Base-by-base conservation (phyloP, 2,329 filamentous ascomycete species). In the Alternaria viburni region DNA sequence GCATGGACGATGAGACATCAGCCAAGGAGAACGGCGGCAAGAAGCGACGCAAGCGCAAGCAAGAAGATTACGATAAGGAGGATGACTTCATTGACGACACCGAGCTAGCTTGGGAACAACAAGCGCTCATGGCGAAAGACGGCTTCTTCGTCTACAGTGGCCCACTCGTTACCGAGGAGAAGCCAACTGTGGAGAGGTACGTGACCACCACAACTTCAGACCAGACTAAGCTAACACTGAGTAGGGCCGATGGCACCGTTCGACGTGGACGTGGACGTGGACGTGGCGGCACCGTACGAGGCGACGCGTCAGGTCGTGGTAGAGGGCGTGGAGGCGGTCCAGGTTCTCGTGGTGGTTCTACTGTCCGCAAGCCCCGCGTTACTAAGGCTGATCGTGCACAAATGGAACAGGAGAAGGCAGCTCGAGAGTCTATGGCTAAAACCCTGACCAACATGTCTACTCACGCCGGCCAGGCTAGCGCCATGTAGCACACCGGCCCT, bases 61-160 rank as follows among this genome's bases (percentile, higher is more conserved):
- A 86, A 44, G 88, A 90, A 70, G 87, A 89, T 62, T 90, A 90
- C 71, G 87, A 90, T 73, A 88, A 88, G 62, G 87, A 89, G 57
- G 88, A 90, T 68, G 88, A 89, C 47, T 90, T 90, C 73, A 89
- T 90, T 59, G 96, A 99, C 74, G 96, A 99, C 77, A 96, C 93
- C 1, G 96, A 99, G 79, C 81, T 97, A 76, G 86, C 96, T 1
- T 98, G 95, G 95, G 93, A 98, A 80, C 93, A 97, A 75, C 92
- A 97, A 77, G 95, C 95, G 7, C 93, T 95, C 5, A 94, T 96
- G 50, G 95, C 93, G 69, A 93, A 95, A 71, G 96, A 98, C 77
- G 96, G 96, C 1, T 99, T 98, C 83, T 99, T 98, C 78, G 96
- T 99, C 2, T 99, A 97, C 81, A 96, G 93, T 64, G 96, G 96